These are phyloP conservation scores for Myrica gale DNA, from an alignment of 306 rosid genomes.

Conservation along the genomic window DNA sequence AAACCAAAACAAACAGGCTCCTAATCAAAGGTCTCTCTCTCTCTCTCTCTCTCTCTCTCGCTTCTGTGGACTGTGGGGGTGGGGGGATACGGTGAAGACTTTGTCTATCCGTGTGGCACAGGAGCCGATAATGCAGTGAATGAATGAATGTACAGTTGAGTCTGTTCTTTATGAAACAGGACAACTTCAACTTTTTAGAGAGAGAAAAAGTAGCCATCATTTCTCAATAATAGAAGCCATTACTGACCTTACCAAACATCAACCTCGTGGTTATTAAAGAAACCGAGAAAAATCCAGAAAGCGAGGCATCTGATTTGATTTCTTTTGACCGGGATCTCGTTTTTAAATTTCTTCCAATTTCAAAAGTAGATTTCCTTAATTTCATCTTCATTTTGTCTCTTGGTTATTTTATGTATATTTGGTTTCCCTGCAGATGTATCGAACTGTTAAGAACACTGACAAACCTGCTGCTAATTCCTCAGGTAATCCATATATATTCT, in stretches of 20 bases:
- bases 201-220: slow-evolving; percentile 75
- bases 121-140: slow-evolving; percentile 50
- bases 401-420: slow-evolving; percentile 11
- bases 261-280: slow-evolving; percentile 61
- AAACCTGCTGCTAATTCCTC: slow-evolving; percentile 70
- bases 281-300: slow-evolving; percentile 34
- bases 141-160: slow-evolving; percentile 51
- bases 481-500: slow-evolving; percentile 48
- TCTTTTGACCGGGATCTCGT: slow-evolving; percentile 10
- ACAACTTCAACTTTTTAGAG: slow-evolving; percentile 71
- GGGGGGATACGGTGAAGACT: slow-evolving; percentile 39
- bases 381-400: not conserved
- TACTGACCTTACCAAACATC: slow-evolving; percentile 82
- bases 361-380: not conserved
- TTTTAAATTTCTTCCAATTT: slow-evolving; percentile 15
- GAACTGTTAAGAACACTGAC: slow-evolving; percentile 95
- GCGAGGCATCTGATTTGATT: slow-evolving; percentile 39
- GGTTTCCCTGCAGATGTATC: slow-evolving; percentile 68
- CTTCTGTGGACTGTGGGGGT: not conserved
- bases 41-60: slow-evolving; percentile 1
- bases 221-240: slow-evolving; percentile 90
- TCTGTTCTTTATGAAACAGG: slow-evolving; percentile 45
- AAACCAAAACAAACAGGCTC: not conserved
- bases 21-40: not conserved
- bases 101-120: slow-evolving; percentile 59